phyloP scores from a whole-genome alignment of 345 rosid genomes.

The Brassica carinata region DNA sequence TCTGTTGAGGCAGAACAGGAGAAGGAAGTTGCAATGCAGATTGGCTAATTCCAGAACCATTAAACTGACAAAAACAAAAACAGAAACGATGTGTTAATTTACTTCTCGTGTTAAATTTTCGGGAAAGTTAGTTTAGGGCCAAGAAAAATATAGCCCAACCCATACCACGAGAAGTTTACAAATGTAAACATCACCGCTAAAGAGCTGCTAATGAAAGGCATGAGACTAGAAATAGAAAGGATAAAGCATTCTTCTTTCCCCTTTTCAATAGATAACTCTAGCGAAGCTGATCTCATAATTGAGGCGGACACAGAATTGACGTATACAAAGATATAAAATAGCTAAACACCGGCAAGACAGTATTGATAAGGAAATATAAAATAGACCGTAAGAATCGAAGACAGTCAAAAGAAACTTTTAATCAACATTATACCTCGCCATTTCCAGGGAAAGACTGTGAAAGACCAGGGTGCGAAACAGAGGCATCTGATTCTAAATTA shows the following conservation, averaged over 20 bases:
- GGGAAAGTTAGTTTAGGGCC: not conserved
- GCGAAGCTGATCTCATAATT: not conserved
- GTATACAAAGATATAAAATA: not conserved
- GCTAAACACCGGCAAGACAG: not conserved
- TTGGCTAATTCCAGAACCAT: slow-evolving; percentile 41
- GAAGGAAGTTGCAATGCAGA: slow-evolving; percentile 58
- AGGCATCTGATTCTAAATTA: slow-evolving; percentile 65
- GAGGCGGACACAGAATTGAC: not conserved
- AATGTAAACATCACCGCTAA: not conserved
- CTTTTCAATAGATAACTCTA: slow-evolving; percentile 3
- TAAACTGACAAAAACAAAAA: slow-evolving; percentile 48
- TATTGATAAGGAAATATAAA: not conserved
- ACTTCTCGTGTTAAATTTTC: not conserved
- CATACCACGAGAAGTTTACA: slow-evolving; percentile 7
- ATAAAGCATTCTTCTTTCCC: not conserved
- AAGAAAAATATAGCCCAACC: not conserved
- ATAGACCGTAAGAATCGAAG: not conserved
- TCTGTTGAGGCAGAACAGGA: slow-evolving; percentile 55
- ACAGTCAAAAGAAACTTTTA: not conserved
- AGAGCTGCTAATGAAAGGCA: not conserved
- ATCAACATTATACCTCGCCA: slow-evolving; percentile 57
- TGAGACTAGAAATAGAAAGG: slow-evolving; percentile 9
- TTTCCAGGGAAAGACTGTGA: slow-evolving; percentile 55
- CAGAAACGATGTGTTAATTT: slow-evolving; percentile 2
- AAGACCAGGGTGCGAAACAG: slow-evolving; percentile 54